Evolutionary conservation across 2,329 filamentous ascomycete genomes (phyloP), one percentile per base, ranked within the genome.

Genomic region (Fusarium coicis): DNA sequence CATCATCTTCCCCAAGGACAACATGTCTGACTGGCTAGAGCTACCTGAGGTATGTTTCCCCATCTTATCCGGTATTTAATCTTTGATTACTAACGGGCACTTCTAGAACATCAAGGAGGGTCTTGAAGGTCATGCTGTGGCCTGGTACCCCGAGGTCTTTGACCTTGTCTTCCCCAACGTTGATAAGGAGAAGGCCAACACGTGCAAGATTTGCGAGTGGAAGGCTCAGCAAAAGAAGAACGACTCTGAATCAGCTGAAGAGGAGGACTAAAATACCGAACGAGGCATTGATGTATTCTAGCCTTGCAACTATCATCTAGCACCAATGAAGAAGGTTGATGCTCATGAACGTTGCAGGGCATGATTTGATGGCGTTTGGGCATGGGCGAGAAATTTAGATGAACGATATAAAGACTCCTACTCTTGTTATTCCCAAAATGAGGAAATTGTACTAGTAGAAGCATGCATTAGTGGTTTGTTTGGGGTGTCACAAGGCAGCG

Each of bases 1-100:
- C 83, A 92, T 99, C 77, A 92, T 99, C 72, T 99, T 99, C 88
- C 96, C 96, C 32, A 90, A 91, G 76, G 97, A 99, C 84, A 98
- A 98, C 83, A 91, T 93, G 87, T 96, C 94, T 63, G 96, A 99
- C 86, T 99, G 96, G 97, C 86, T 98, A 57, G 96, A 99, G 83
- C 87, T 99, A 76, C 96, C 97, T 61, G 93, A 98, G 88, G 96
- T 98, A 89, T 83, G 94, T 88, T 30, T 59, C n/a, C 46, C 40
- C 19, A 19, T 54, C 36, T 43, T 60, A 40, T 54, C 23, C 26
- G 39, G 28, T 12, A 26, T 19, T 39, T 6, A 12, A 5, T 37
- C 10, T 23, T 15, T 16, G 4, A 19, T 62, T 65, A 61, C 64
- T 74, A 55, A 76, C 63, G 32, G 58, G 47, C 46, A 32, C 32